These are phyloP conservation scores for Aristolochia californica DNA, from an alignment of 164 flowering plant genomes.

Conservation along the genomic window DNA sequence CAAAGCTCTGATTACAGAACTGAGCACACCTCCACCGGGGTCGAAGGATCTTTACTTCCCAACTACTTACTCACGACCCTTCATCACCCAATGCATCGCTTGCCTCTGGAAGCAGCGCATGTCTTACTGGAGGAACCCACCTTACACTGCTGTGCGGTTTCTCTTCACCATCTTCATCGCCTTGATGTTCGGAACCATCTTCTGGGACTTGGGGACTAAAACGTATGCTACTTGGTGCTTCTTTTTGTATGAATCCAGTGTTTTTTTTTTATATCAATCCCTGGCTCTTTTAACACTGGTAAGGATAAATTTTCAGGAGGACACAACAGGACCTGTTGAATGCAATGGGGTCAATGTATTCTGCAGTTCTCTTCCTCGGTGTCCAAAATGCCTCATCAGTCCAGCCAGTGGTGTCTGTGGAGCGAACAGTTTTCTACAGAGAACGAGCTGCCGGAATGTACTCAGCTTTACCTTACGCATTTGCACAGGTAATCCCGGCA, in stretches of 20 bases:
- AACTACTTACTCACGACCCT: slow-evolving; percentile 34
- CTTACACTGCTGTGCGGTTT: slow-evolving; percentile 37
- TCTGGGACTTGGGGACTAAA: slow-evolving; percentile 38
- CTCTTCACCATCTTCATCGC: slow-evolving; percentile 28
- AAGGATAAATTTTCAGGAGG: slow-evolving; percentile 10
- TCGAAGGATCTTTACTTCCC: slow-evolving; percentile 28
- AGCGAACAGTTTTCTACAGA: slow-evolving; percentile 44
- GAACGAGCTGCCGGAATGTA: slow-evolving; percentile 52
- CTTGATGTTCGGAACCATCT: slow-evolving; percentile 37
- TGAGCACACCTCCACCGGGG: slow-evolving; percentile 26
- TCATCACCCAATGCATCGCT: slow-evolving; percentile 26
- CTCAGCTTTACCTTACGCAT: slow-evolving; percentile 47
- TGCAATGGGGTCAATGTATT: slow-evolving; percentile 45
- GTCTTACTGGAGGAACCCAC: slow-evolving; percentile 66
- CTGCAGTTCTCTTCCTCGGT: slow-evolving; percentile 39
- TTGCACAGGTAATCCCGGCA: slow-evolving; percentile 31
- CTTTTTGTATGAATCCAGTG: too few species aligned
- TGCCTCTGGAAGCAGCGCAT: slow-evolving; percentile 58
- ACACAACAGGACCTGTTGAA: slow-evolving; percentile 26
- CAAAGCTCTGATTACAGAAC: slow-evolving; percentile 20
- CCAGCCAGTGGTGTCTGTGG: slow-evolving; percentile 43
- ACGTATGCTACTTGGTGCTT: slow-evolving; percentile 13
- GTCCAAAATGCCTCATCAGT: slow-evolving; percentile 38
- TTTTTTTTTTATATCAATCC: too few species aligned
- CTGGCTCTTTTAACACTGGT: too few species aligned